Conservation (phyloP, 495 filamentous ascomycete species). For the Ascobolus immersus region DNA sequence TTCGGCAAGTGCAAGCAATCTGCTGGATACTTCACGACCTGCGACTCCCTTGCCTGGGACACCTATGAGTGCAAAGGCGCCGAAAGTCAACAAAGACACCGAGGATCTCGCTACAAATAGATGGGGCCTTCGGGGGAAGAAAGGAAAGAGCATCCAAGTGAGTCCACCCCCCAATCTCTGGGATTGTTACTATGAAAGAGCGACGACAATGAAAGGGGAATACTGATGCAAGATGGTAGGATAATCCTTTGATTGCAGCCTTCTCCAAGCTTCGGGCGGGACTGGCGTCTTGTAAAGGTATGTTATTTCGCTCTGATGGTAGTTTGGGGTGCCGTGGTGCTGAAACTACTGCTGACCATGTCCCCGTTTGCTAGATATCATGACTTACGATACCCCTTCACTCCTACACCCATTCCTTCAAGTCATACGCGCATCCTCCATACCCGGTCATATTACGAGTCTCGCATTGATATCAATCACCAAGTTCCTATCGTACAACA, state of each 20-base stretch:
- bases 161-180: constrained; percentile 1
- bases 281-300: constrained; percentile 69
- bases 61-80: constrained; percentile 11
- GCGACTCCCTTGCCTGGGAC: constrained; percentile 14
- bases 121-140: constrained; percentile 90
- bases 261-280: constrained; percentile 78
- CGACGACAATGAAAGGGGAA: background rate
- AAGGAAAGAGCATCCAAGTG: constrained; percentile 77
- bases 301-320: background rate
- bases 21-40: constrained; percentile 14
- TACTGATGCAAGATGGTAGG: constrained; percentile 17
- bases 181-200: background rate
- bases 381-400: constrained; percentile 65
- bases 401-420: constrained; percentile 89
- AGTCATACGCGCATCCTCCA: constrained; percentile 88
- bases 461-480: constrained; percentile 85
- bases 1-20: constrained; percentile 16
- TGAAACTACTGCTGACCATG: background rate
- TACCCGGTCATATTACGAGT: constrained; percentile 84
- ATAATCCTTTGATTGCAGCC: constrained; percentile 87
- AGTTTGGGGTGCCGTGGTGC: background rate
- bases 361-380: constrained; percentile 38
- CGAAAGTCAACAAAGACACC: constrained; percentile 4
- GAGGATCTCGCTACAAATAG: constrained; percentile 23
- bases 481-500: constrained; percentile 88